These are phyloP conservation scores for Lichina pygmaea DNA, from an alignment of 495 filamentous ascomycete species.

Conservation along the genomic window DNA sequence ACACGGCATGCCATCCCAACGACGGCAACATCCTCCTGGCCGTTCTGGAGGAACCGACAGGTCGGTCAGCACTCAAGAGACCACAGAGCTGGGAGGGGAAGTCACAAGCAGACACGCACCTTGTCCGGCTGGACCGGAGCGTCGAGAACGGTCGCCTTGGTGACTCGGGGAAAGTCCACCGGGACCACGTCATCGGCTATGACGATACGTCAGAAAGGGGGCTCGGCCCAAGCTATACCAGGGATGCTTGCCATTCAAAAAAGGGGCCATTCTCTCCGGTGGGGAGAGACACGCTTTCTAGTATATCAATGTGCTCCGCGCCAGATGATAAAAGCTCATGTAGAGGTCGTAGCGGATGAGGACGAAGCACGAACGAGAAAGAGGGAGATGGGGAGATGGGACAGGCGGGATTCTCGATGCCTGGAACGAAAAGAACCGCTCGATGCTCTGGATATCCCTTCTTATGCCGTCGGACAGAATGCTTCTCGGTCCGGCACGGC, in stretches of 20 bases:
- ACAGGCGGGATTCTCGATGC: no score
- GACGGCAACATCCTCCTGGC: slow-evolving; percentile 5
- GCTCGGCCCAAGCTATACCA: background rate
- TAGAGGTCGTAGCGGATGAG: no score
- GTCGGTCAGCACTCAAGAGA: background rate
- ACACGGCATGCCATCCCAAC: slow-evolving; percentile 14
- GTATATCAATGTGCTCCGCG: no score
- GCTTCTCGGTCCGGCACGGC: no score
- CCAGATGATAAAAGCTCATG: no score
- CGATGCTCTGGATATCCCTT: no score
- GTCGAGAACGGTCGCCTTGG: background rate
- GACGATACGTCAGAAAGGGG: background rate
- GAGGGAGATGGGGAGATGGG: no score
- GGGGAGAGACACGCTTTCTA: no score
- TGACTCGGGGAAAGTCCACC: background rate
- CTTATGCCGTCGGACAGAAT: no score
- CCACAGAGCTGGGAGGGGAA: background rate
- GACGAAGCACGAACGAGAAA: no score
- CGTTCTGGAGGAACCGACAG: background rate
- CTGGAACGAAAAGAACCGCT: no score
- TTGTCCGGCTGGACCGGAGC: background rate
- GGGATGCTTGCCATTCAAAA: background rate
- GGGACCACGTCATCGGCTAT: background rate
- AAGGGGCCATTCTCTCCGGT: background rate
- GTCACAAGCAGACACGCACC: background rate